These are phyloP conservation scores for Geum urbanum DNA, from an alignment of 306 rosid genomes.

Conservation along the genomic window DNA sequence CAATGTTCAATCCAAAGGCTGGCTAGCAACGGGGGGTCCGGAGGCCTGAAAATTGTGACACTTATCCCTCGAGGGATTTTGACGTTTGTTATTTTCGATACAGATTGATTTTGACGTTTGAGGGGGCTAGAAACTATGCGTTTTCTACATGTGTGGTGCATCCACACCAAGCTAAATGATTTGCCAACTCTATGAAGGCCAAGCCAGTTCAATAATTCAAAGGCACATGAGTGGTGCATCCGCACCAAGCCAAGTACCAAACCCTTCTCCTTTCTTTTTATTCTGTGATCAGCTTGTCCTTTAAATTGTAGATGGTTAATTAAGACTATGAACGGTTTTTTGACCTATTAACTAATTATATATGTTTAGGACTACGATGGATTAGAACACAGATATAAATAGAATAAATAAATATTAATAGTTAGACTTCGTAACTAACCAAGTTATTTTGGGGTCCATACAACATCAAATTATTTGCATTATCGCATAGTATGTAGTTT, in stretches of 20 bases:
- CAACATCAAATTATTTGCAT: not conserved
- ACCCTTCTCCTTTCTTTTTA: slow-evolving; percentile 11
- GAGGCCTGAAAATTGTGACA: slow-evolving; percentile 23
- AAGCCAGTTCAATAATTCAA: slow-evolving; percentile 54
- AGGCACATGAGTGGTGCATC: slow-evolving; percentile 34
- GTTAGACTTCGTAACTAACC: slow-evolving; percentile 39
- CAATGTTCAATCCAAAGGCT: slow-evolving; percentile 31
- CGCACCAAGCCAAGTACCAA: not conserved
- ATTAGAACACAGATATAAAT: not conserved
- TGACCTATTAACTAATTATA: too few relatives aligned
- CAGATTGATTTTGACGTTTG: slow-evolving; percentile 45
- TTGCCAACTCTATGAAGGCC: slow-evolving; percentile 19
- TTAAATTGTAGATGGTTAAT: slow-evolving; percentile 9
- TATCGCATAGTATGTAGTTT: not conserved
- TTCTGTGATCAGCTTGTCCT: slow-evolving; percentile 17
- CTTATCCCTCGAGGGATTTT: slow-evolving; percentile 38
- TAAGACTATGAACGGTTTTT: too few relatives aligned
- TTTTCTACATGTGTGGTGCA: too few relatives aligned
- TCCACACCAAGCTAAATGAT: too few relatives aligned
- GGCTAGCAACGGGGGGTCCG: slow-evolving; percentile 38
- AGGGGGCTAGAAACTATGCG: slow-evolving; percentile 28
- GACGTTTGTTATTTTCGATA: slow-evolving; percentile 23
- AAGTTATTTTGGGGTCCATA: slow-evolving; percentile 15
- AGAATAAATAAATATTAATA: slow-evolving; percentile 2
- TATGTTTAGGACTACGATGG: not conserved